Evolutionary conservation across 2,329 filamentous ascomycete genomes (phyloP), one percentile per base, ranked within the genome.

Genomic region (Zymoseptoria brevis): DNA sequence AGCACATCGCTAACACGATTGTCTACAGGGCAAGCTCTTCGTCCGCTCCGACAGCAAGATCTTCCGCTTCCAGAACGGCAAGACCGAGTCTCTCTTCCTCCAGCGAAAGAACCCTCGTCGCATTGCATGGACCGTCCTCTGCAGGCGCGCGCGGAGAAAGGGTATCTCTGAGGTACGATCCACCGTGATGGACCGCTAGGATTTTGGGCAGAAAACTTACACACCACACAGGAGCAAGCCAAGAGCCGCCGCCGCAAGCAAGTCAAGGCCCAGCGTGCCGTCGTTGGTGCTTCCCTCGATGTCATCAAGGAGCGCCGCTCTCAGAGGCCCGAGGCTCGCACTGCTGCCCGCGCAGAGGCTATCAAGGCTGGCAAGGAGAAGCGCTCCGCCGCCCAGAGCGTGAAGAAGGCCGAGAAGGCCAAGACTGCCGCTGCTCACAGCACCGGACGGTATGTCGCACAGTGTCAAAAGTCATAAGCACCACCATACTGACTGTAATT

Each of bases 51-150:
- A 99, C 86, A 96, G 89, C 91, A 99, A 97, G 86, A 87, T 97
- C 85, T 99, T 99, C 89, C 92, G 94, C 78, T 99, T 99, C 89
- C 91, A 96, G 83, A 96, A 96, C 83, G 91, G 94, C 84, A 99
- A 99, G 85, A 93, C 90, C 81, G 94, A 99, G 84, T 96, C 91
- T 71, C 90, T 99, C 72, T 99, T 99, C 87, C 90, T 97, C 73
- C 94, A 99, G 87, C 93, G 94, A 86, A 99, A 99, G 90, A 99
- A 99, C 87, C 94, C 94, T 79, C 93, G 94, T 81, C 91, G 93
- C 79, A 97, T 99, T 80, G 87, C 93, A 72, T 99, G 94, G 94
- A 99, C 94, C 71, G 87, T 92, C 74, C 89, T 99, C 68, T 99
- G 90, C 90, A 88, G 94, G 80, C 89, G 93, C 81, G 90, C 96